Evolutionary conservation across 306 rosid species (phyloP).

Genomic region (Rosa persica): DNA sequence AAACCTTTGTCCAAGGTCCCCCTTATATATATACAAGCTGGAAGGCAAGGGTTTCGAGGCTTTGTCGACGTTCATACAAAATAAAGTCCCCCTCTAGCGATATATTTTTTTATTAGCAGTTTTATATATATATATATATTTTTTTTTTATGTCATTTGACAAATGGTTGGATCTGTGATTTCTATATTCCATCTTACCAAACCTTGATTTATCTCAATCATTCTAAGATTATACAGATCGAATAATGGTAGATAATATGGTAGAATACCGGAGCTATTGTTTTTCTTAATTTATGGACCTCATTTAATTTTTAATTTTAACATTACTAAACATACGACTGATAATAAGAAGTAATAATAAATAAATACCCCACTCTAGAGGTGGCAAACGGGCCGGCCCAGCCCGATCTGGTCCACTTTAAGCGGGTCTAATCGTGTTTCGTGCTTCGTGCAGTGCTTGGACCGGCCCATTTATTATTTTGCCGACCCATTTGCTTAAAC

Average conservation of each 20-base stretch:
- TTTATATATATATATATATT: background rate
- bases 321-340: too few relatives aligned
- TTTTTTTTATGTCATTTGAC: background rate
- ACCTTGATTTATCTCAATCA: background rate
- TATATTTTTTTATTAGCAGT: background rate
- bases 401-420: too few relatives aligned
- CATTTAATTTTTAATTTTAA: background rate
- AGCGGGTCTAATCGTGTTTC: too few relatives aligned
- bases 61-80: background rate
- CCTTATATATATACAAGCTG: slow-evolving; percentile 35
- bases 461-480: too few relatives aligned
- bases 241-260: slow-evolving; percentile 44
- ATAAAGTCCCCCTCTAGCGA: background rate
- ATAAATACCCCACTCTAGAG: too few relatives aligned
- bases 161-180: background rate
- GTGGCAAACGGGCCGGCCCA: too few relatives aligned
- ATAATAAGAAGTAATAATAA: too few relatives aligned
- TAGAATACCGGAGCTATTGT: background rate
- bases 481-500: too few relatives aligned
- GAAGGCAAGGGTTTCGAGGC: background rate
- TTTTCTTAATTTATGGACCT: background rate
- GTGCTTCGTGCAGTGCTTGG: too few relatives aligned
- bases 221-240: slow-evolving; percentile 33
- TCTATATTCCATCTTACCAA: slow-evolving; percentile 10
- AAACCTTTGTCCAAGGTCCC: slow-evolving; percentile 22